Evolutionary conservation across 306 rosid genomes (phyloP), one percentile per base, ranked within the genome.

Genomic region (Cyamopsis tetragonoloba): DNA sequence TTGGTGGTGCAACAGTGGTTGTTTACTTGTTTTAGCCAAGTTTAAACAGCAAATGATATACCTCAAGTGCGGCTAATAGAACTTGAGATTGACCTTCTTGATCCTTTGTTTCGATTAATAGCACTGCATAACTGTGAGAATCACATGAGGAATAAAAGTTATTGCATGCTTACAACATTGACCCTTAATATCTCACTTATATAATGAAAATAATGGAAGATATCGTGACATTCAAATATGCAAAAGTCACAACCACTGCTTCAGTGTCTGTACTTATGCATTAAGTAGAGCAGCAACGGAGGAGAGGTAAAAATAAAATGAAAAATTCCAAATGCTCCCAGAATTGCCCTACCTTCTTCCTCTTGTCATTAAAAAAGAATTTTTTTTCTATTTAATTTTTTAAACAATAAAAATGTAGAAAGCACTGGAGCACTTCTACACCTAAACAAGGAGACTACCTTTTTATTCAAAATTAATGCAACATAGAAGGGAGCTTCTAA

Each of bases 21-120:
- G 35, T 28, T 50, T 17, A 20, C 11, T 65, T 24, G 35, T 28
- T 50, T 23, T 24, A 37, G 47, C 69, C 51, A 48, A 32, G 50
- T 35, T 47, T 53, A 31, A 59, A 66, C 23, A 70, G 66, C 18
- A 61, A 22, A 54, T 62, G 28, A 49, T 70, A 65, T 84, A 93
- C 98, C 96, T 84, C 87, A 47, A 93, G 87, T 46, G 98, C 96
- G 58, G 98, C 93, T 4, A 96, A 89, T 67, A 93, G 87, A 75
- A 88, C 97, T 76, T 93, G 98, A 57, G 91, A 80, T 76, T 88
- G 98, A 77, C 97, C 98, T 83, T 90, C 97, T 68, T 75, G 71
- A 77, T 93, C 97, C 74, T 86, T 93, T 70, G 81, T 78, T 63
- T 89, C 95, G 37, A 86, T 88, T 66, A 89, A 77, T 62, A 88